Base-by-base conservation (phyloP, 2,329 filamentous ascomycete species). In the Ceratocystiopsis sp. region DNA sequence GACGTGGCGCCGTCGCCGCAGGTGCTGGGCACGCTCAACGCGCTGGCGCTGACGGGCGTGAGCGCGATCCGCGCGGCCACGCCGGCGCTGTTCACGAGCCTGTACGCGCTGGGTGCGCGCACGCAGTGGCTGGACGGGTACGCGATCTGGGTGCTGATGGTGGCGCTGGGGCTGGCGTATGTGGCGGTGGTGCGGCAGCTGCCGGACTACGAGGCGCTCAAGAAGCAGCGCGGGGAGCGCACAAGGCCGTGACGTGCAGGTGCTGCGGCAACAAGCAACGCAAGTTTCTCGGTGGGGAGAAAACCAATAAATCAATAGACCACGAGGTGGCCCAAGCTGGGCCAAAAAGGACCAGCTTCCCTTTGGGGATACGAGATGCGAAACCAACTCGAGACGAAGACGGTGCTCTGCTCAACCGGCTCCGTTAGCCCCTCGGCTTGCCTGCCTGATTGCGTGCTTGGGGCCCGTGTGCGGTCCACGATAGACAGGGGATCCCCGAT, bases 1-100 rank as follows among this genome's bases (percentile, higher is more conserved):
- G 80, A 87, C 45, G 72, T 81, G 2, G 69, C 77, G 0, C 84
- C 84, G 0, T 73, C 67, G 11, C 68, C 73, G 1, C 63, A 66
- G 37, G 70, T 75, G 0, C 62, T 89, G 11, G 82, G 78, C 0
- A 84, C 75, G 0, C 61, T 91, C 25, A 89, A 89, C 51, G 78
- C 78, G 0, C 51, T 84, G 1, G 70, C 73, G 0, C 61, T 89
- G 45, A 79, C 80, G 0, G 53, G 75, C 1, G 59, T 65, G 0
- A 77, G 75, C 48, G 77, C 63, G 0, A 61, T 84, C 29, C 66
- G 83, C 14, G 69, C 82, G 0, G 64, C 87, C 36, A 68, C 70
- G 0, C 83, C 84, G 0, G 79, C 73, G 0, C 52, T 75, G 0
- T 77, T 81, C 37, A 71, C 79, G 0, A 79, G 68, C 41, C 52